Percentiles rank a stretch among this genome's conserved stretches.
These are phyloP conservation scores for Thymus mandschuricus DNA, from an alignment of 257 asterid species.

Conservation along the genomic window DNA sequence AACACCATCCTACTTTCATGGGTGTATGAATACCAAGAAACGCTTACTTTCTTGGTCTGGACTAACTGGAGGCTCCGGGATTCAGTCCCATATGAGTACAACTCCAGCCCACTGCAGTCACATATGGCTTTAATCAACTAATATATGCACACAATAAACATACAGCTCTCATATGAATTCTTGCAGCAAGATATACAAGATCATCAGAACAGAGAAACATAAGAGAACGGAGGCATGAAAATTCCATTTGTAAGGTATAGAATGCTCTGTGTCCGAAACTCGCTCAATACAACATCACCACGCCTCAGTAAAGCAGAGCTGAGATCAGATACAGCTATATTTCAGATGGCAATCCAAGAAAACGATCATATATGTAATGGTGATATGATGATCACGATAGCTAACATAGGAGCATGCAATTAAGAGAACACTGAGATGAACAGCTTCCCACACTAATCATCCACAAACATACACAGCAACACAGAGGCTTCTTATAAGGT, in stretches of 20 bases:
- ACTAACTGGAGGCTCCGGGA: slow-evolving; percentile 66
- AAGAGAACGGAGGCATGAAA: not conserved
- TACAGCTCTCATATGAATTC: slow-evolving; percentile 22
- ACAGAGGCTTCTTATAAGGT: not conserved
- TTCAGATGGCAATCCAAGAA: not conserved
- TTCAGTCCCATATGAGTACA: slow-evolving; percentile 58
- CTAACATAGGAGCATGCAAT: slow-evolving; percentile 9
- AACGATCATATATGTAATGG: slow-evolving; percentile 1
- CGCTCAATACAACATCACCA: not conserved
- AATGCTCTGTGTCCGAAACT: not conserved
- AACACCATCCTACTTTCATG: slow-evolving; percentile 98
- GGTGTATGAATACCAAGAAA: slow-evolving; percentile 90
- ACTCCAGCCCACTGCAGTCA: slow-evolving; percentile 84
- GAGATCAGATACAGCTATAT: not conserved
- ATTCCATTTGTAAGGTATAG: slow-evolving; percentile 17
- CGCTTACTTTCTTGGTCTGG: slow-evolving; percentile 70
- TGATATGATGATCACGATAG: not conserved
- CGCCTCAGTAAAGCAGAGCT: slow-evolving; percentile 10
- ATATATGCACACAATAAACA: slow-evolving; percentile 11
- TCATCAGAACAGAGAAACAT: slow-evolving; percentile 3
- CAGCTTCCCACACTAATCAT: not conserved
- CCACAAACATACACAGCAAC: not conserved
- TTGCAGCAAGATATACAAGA: slow-evolving; percentile 28
- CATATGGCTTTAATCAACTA: slow-evolving; percentile 34
- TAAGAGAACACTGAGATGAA: not conserved